Evolutionary conservation across 2,329 filamentous ascomycete species (phyloP), one percentile per base, ranked within the genome.

Genomic region (Capronia epimyces): DNA sequence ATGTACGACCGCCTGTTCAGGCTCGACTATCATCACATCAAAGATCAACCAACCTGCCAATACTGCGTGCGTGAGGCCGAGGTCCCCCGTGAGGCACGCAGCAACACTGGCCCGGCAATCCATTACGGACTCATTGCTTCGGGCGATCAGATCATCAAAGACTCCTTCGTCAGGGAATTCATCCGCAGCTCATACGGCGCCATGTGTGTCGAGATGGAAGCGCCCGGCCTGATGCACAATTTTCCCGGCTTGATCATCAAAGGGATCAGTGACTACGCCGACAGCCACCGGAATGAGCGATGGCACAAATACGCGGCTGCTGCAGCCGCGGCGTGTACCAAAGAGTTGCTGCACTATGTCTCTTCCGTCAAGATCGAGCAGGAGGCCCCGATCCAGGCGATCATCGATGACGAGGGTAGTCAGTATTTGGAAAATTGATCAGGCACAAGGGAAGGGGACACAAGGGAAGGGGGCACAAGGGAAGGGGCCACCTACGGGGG

Each of bases 281-380:
- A 54, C 31, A 40, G 48, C 13, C 47, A 51, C 31, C 52, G 51
- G 48, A 52, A 48, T 27, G 39, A 54, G n/a, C 21, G 2, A 8
- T 54, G 52, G 52, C 48, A 54, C 13, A 15, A 20, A 21, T 54
- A 51, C 29, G 52, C 52, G 2, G 52, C 52, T 12, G 43, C 43
- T 10, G 36, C 39, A 6, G 39, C 39, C 13, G 39, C 39, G 6
- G 39, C 39, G 24, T 42, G 20, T 13, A 42, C 39, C 12, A 42
- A 42, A 21, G 39, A 42, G 39, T 25, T 42, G 39, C 21, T 42
- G 9, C 22, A 24, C 13, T 42, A 42, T 25, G 20, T 42, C 13
- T 42, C 39, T 5, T 24, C 39, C 20, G 39, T 10, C 13, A 22
- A 15, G 39, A 15, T 25, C 20, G 39, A 42, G 4, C 20, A 42